These are phyloP conservation scores for Cryptococcus hybrid DNA, from an alignment of 1,284 basidiomycete genomes.

Conservation along the genomic window DNA sequence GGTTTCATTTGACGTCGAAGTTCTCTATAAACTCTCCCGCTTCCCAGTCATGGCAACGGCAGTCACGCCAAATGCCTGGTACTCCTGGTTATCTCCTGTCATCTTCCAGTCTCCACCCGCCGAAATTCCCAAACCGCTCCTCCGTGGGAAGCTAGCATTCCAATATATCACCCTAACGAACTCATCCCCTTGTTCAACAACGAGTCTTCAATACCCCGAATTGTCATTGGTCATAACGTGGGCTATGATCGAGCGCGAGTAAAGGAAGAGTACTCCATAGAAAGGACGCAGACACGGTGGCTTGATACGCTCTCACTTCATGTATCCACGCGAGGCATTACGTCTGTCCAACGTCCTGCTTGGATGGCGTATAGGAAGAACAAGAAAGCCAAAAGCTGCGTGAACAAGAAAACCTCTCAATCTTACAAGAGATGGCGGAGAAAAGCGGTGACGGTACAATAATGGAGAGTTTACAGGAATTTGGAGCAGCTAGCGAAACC, in stretches of 20 bases:
- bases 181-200: constrained; percentile 41
- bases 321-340: constrained; percentile 91
- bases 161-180: constrained; percentile 25
- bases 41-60: constrained; percentile 91
- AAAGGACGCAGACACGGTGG: constrained; percentile 72
- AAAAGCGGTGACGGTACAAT: constrained; percentile 53
- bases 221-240: constrained; percentile 93
- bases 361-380: constrained; percentile 76
- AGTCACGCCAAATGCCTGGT: constrained; percentile 83
- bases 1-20: constrained; percentile 87
- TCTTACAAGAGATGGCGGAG: constrained; percentile 53
- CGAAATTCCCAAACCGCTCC: constrained; percentile 2
- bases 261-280: constrained; percentile 77
- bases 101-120: constrained; percentile 58
- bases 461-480: constrained; percentile 24
- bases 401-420: constrained; percentile 36
- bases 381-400: constrained; percentile 47
- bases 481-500: constrained; percentile 39
- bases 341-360: constrained; percentile 88
- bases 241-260: constrained; percentile 88
- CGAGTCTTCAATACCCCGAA: constrained; percentile 51
- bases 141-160: constrained; percentile 30
- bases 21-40: constrained; percentile 75
- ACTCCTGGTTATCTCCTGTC: constrained; percentile 95
- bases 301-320: constrained; percentile 96